phyloP scores from a whole-genome alignment of 1,139 yeast species.

The Debaryomyces psychrophilus region DNA sequence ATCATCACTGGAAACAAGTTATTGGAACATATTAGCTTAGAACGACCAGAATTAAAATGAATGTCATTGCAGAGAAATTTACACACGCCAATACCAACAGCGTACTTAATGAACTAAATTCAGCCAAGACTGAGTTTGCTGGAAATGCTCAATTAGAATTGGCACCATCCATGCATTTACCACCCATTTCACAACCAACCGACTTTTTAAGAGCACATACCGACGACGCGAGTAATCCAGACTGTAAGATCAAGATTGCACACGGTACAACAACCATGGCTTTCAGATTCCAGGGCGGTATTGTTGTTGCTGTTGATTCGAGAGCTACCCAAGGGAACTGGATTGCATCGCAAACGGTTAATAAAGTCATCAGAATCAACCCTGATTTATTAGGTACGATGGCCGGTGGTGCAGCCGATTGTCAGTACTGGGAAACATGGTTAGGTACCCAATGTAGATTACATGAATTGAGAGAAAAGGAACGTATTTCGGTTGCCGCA shows the following conservation, averaged over 20 bases:
- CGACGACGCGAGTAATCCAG: conserved; percentile 89
- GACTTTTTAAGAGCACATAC: conserved; percentile 97
- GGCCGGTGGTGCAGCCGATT: conserved; percentile 99
- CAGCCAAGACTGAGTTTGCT: conserved; percentile 28
- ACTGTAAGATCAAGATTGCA: conserved; percentile 92
- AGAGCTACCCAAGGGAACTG: conserved; percentile 98
- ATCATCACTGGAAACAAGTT: neutral
- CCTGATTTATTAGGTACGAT: conserved; percentile 94
- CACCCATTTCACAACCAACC: conserved; percentile 91
- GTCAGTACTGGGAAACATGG: conserved; percentile 99
- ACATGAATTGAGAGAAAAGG: conserved; percentile 92
- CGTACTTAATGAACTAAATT: conserved; percentile 33
- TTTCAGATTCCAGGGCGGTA: conserved; percentile 94
- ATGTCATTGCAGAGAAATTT: conserved; percentile 45
- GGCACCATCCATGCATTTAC: conserved; percentile 72
- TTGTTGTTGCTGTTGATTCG: conserved; percentile 94
- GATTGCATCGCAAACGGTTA: conserved; percentile 98
- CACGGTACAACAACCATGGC: conserved; percentile 99
- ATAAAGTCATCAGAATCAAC: conserved; percentile 94
- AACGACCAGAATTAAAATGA: conserved; percentile 29
- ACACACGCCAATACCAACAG: conserved; percentile 35
- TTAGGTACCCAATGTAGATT: conserved; percentile 94
- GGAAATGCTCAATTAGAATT: conserved; percentile 36
- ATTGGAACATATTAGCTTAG: neutral
- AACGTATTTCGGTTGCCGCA: conserved; percentile 93